Conservation (phyloP, 192 early-diverging fungal genomes). For the Coemansia sp. region DNA sequence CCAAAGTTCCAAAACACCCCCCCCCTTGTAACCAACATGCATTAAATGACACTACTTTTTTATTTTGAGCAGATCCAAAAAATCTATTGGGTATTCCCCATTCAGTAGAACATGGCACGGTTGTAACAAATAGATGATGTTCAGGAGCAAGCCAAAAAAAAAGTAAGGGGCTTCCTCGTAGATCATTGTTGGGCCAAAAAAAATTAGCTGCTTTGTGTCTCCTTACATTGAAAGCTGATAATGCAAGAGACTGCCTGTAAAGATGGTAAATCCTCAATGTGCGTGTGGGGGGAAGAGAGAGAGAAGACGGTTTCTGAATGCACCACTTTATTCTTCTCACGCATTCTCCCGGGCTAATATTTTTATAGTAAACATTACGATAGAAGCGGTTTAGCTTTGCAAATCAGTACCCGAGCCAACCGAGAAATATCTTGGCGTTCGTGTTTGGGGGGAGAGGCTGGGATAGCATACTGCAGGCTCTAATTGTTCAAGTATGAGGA, state of each 20-base stretch:
- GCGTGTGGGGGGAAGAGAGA: not conserved
- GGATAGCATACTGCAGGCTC: too few relatives aligned
- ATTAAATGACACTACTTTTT: not conserved
- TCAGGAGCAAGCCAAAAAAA: too few relatives aligned
- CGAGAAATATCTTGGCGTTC: too few relatives aligned
- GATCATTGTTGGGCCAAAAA: not conserved
- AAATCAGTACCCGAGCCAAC: too few relatives aligned
- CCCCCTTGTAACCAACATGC: constrained; percentile 6
- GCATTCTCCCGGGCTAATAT: constrained; percentile 9
- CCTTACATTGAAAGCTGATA: not conserved
- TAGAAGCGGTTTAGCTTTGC: not conserved
- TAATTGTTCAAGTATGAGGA: too few relatives aligned
- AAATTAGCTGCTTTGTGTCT: not conserved
- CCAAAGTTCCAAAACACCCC: not conserved
- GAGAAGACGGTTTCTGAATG: constrained; percentile 6
- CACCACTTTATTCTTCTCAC: constrained; percentile 10
- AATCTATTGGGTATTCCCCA: constrained; percentile 4
- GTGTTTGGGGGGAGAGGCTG: too few relatives aligned
- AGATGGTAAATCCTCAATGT: too few relatives aligned
- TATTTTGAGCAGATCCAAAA: too few relatives aligned
- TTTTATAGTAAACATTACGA: constrained; percentile 1
- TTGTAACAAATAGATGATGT: too few relatives aligned
- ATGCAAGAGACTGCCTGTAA: constrained; percentile 5
- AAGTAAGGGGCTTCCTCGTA: too few relatives aligned
- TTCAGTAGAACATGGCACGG: too few relatives aligned